These are phyloP conservation scores for Boeremia exigua DNA, from an alignment of 2,329 filamentous ascomycete species.

Conservation along the genomic window DNA sequence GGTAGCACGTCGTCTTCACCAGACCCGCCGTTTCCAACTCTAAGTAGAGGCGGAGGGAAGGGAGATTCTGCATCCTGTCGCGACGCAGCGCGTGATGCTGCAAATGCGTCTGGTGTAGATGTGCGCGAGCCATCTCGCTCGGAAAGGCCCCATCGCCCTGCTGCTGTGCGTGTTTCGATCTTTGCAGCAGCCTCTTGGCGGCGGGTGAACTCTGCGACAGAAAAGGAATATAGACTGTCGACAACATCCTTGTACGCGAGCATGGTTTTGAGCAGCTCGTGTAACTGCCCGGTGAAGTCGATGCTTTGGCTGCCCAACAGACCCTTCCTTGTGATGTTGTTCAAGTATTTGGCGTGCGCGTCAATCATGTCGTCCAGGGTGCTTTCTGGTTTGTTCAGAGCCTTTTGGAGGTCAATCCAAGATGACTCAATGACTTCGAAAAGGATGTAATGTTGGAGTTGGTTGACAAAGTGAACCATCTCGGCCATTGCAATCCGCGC, in stretches of 20 bases:
- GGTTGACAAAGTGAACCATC: conserved; percentile 98
- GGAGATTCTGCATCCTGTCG: conserved; percentile 50
- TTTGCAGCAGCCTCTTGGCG: conserved; percentile 84
- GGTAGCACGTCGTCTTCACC: conserved; percentile 72
- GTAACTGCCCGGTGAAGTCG: conserved; percentile 87
- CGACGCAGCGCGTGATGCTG: conserved; percentile 28
- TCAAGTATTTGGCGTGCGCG: conserved; percentile 89
- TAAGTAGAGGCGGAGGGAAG: conserved; percentile 50
- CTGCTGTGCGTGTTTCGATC: conserved; percentile 69
- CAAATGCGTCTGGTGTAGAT: conserved; percentile 21
- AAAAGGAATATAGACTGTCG: conserved; percentile 93
- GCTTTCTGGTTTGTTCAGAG: conserved; percentile 81
- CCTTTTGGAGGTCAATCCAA: conserved; percentile 87
- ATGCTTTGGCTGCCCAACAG: conserved; percentile 75
- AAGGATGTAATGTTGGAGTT: conserved; percentile 97
- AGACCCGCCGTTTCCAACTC: conserved; percentile 41
- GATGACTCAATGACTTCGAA: conserved; percentile 98
- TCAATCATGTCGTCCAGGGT: conserved; percentile 95
- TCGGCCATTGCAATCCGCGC: conserved; percentile 89
- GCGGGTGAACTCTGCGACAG: conserved; percentile 89
- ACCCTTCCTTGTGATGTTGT: conserved; percentile 94
- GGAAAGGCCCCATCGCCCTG: conserved; percentile 68
- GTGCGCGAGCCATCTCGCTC: conserved; percentile 53
- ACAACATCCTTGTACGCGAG: conserved; percentile 91
- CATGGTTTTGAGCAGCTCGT: conserved; percentile 93